These are phyloP conservation scores for Senna tora DNA, from an alignment of 306 rosid genomes.

Conservation along the genomic window DNA sequence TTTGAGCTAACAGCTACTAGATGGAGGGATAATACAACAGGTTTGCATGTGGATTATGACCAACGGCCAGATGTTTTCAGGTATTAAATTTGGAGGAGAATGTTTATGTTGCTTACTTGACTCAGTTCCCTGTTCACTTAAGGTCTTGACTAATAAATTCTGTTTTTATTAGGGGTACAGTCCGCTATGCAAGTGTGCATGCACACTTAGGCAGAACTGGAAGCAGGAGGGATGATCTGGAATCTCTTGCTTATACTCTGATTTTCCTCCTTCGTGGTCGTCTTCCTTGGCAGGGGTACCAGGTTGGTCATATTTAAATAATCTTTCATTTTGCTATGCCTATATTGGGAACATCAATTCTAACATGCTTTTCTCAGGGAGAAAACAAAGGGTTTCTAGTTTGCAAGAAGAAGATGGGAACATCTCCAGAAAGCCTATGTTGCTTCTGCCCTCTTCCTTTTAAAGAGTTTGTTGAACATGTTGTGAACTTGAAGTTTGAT, in stretches of 20 bases:
- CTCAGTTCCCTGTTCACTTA: slow-evolving; percentile 8
- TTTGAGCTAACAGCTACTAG: slow-evolving; percentile 63
- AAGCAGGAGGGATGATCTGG: slow-evolving; percentile 43
- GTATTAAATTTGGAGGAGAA: slow-evolving; percentile 44
- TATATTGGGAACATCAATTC: background rate
- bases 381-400: slow-evolving; percentile 26
- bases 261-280: slow-evolving; percentile 29
- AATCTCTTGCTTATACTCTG: slow-evolving; percentile 63
- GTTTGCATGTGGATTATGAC: slow-evolving; percentile 87
- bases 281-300: slow-evolving; percentile 32
- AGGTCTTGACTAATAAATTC: slow-evolving; percentile 12
- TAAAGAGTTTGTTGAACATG: slow-evolving; percentile 63
- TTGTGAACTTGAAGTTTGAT: slow-evolving; percentile 72
- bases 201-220: slow-evolving; percentile 80
- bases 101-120: slow-evolving; percentile 26
- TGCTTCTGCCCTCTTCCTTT: slow-evolving; percentile 64
- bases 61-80: slow-evolving; percentile 94
- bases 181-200: slow-evolving; percentile 76
- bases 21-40: slow-evolving; percentile 71
- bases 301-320: slow-evolving; percentile 5
- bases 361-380: slow-evolving; percentile 20
- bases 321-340: background rate
- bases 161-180: slow-evolving; percentile 58
- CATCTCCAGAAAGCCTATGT: slow-evolving; percentile 70
- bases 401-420: slow-evolving; percentile 66